Evolutionary conservation across 2,329 filamentous ascomycete species (phyloP), one percentile per base, ranked within the genome.

Genomic region (Cytospora leucostoma): DNA sequence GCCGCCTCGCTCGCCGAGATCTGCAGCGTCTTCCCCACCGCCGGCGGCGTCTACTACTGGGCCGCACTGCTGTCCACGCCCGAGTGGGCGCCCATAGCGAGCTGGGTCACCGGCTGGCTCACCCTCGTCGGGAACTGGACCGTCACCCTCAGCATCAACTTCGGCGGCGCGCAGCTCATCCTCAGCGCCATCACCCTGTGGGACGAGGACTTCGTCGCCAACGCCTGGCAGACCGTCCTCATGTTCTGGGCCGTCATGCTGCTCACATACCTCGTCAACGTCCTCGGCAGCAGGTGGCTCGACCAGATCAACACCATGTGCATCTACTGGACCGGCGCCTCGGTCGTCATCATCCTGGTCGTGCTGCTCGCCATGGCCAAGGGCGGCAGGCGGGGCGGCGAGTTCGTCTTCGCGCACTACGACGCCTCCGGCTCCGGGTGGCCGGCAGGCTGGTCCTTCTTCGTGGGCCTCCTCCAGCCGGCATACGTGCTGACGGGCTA

Each of bases 111-210:
- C 6, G 88, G 88, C 15, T 91, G 89, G 88, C 72, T 90, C 61
- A 90, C 87, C 0, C 78, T 91, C 0, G 87, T 91, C 2, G 89
- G 89, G 0, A 91, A 91, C 72, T 91, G 88, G 88, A 91, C 88
- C 33, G 78, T 81, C 19, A 80, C 79, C 0, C 74, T 86, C 19
- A 83, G 80, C 47, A 91, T 92, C 75, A 90, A 89, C 71, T 92
- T 92, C 71, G 84, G 82, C 0, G 88, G 88, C 2, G 88, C 82
- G 0, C 86, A 90, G 71, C 72, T 89, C 32, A 86, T 89, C 62
- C 78, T 91, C 21, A 85, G 82, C 56, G 87, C 88, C 1, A 89
- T 91, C 66, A 82, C 84, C n/a, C 76, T 91, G 0, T 91, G 86
- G 82, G 78, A 88, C n/a, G 86, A 89, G 65, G 82, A 87, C 66